Base-by-base conservation (phyloP, 352 stramenopile genomes). In the Phytophthora sp. region DNA sequence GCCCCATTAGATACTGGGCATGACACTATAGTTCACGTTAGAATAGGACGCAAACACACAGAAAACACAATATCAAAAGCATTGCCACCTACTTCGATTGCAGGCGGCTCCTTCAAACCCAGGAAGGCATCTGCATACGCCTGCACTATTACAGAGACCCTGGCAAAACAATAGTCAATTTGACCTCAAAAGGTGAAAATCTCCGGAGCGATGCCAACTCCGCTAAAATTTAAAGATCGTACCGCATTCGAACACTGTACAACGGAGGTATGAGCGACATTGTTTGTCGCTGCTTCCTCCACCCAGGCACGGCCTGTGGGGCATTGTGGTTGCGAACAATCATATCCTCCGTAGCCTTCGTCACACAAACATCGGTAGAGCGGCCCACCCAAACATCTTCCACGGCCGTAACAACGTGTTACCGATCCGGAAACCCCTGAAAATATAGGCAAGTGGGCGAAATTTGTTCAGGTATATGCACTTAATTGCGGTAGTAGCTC, bases 211-310 rank as follows among this genome's bases (percentile, higher is more conserved):
- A n/a, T n/a, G n/a, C n/a, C n/a, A n/a, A n/a, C n/a, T n/a, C n/a
- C n/a, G n/a, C n/a, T n/a, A n/a, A n/a, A n/a, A n/a, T n/a, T n/a
- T n/a, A n/a, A 26, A 21, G 9, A 26, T 55, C 62, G 13, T 66
- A 91, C 84, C 28, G 75, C 79, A 55, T 92, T 93, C 6, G 85
- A 92, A 64, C 87, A 95, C 30, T 82, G 62, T 15, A 84, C 85
- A 13, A 64, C 46, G 6, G 54, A 75, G 12, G 77, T 56, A 41
- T 92, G 87, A 18, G 83, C 87, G 17, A 84, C 62, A 35, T 92
- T 75, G 44, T 79, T 61, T 15, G 41, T 53, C 21, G 50, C 37
- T 15, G 77, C 62, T 58, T 89, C 77, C 51, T 94, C 82, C 39
- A 89, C 88, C 81, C 84, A 95, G 10, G 79, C 78, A 30, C 71